A percentile compares a stretch with the other conserved stretches of the same genome.
These are phyloP conservation scores for Phytopythium cucurbitacearum DNA, from an alignment of 352 stramenopile species.

Conservation along the genomic window DNA sequence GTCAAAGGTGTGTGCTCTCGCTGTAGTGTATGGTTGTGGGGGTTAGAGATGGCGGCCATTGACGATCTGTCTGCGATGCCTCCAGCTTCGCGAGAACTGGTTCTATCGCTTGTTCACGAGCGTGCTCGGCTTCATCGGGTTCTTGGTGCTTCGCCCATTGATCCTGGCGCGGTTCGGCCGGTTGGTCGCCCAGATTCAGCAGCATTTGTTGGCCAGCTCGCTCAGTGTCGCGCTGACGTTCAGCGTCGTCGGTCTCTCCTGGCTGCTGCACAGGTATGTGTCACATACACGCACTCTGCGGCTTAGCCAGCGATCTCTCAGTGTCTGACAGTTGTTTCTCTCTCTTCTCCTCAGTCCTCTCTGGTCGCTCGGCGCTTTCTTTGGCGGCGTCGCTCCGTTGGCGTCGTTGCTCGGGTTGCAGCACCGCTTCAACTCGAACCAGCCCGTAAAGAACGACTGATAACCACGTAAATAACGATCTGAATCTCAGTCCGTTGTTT, in stretches of 20 bases:
- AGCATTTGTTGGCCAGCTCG: constrained; percentile 35
- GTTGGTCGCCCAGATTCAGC: constrained; percentile 31
- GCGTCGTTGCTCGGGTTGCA: constrained; percentile 24
- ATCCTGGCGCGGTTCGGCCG: constrained; percentile 27
- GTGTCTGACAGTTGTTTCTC: neutral
- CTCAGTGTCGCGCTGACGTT: constrained; percentile 50
- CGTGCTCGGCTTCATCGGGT: constrained; percentile 63
- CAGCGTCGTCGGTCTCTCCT: constrained; percentile 35
- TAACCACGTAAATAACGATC: neutral
- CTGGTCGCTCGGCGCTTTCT: constrained; percentile 33
- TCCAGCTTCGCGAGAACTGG: constrained; percentile 52
- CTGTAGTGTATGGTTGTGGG: neutral
- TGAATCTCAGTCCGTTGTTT: neutral
- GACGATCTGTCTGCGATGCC: neutral
- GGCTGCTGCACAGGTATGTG: constrained; percentile 47
- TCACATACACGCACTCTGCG: neutral
- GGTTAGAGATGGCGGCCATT: neutral
- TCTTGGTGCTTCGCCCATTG: constrained; percentile 44
- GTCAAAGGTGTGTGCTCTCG: constrained; percentile 25
- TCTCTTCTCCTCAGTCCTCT: constrained; percentile 26
- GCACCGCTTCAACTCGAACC: constrained; percentile 9
- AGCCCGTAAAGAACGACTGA: constrained; percentile 31
- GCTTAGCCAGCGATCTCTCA: neutral
- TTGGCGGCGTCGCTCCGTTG: constrained; percentile 23
- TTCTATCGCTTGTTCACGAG: constrained; percentile 61